These are phyloP conservation scores for Ceriops tagal DNA, from an alignment of 345 rosid genomes.

Conservation along the genomic window DNA sequence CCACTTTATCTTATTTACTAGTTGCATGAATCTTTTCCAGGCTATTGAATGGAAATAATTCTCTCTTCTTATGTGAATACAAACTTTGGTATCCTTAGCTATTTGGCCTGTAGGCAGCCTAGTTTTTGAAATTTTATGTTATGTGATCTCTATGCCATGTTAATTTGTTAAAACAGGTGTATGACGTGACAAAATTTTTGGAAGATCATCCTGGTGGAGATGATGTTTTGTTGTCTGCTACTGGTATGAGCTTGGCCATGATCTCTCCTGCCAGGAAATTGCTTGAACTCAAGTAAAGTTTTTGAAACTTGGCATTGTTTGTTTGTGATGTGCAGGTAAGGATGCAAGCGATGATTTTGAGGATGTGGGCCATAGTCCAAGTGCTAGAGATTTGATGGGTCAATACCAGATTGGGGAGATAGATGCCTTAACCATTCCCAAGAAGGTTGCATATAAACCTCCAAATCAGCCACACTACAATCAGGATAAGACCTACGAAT, in stretches of 20 bases:
- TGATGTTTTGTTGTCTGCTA: constrained; percentile 22
- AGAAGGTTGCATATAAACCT: constrained; percentile 11
- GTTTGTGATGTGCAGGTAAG: constrained; percentile 12
- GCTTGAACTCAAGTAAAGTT: neutral
- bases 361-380: constrained; percentile 27
- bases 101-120: neutral
- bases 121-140: neutral
- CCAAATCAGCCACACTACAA: constrained; percentile 48
- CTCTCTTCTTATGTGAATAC: neutral
- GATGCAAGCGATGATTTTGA: constrained; percentile 31
- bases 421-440: constrained; percentile 18
- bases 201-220: constrained; percentile 31
- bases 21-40: no score
- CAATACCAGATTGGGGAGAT: constrained; percentile 21
- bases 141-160: neutral
- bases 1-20: no score
- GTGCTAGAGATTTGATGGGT: constrained; percentile 27
- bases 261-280: neutral
- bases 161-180: constrained; percentile 15
- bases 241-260: constrained; percentile 7
- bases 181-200: constrained; percentile 23
- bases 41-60: neutral
- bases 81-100: neutral
- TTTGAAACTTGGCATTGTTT: neutral
- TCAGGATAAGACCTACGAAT: constrained; percentile 69